Evolutionary conservation across 441 rosid species (phyloP).

Genomic region (Geranium incanum): DNA sequence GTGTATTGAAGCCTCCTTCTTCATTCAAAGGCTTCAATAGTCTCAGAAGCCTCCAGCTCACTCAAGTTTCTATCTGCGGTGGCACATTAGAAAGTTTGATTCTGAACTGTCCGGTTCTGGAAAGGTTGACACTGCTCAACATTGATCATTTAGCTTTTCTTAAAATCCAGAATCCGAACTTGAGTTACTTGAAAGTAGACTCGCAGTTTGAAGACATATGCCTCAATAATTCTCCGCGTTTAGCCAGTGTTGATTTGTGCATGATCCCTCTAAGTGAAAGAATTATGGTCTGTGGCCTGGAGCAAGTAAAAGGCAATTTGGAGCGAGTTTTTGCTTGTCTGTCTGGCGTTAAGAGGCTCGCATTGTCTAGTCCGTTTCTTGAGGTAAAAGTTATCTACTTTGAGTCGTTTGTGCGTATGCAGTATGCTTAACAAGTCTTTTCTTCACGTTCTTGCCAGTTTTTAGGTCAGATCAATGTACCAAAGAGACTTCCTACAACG

Average conservation of each 20-base stretch:
- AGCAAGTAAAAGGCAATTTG: constrained; percentile 19
- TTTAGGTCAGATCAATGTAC: constrained; percentile 21
- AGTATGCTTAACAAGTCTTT: too few species aligned
- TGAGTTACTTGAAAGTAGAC: constrained; percentile 29
- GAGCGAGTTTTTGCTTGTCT: constrained; percentile 23
- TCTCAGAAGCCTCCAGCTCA: constrained; percentile 23
- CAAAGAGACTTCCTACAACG: constrained; percentile 17
- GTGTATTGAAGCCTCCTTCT: constrained; percentile 25
- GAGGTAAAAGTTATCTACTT: constrained; percentile 21
- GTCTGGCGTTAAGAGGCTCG: constrained; percentile 20
- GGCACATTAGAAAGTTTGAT: constrained; percentile 25
- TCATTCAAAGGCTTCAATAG: constrained; percentile 29
- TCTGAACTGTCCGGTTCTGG: constrained; percentile 26
- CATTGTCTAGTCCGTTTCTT: constrained; percentile 23
- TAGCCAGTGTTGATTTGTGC: constrained; percentile 26
- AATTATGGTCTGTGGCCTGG: neutral
- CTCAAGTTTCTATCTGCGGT: constrained; percentile 13
- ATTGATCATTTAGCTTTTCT: constrained; percentile 23
- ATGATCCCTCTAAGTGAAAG: constrained; percentile 21
- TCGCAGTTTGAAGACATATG: constrained; percentile 28
- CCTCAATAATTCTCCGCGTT: constrained; percentile 19
- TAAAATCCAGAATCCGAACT: constrained; percentile 23
- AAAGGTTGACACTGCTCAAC: constrained; percentile 21
- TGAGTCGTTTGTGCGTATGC: constrained; percentile 2
- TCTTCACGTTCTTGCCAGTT: constrained; percentile 16